phyloP scores from a whole-genome alignment of 169 alveolate species.

The Cryptosporidium bovis region DNA sequence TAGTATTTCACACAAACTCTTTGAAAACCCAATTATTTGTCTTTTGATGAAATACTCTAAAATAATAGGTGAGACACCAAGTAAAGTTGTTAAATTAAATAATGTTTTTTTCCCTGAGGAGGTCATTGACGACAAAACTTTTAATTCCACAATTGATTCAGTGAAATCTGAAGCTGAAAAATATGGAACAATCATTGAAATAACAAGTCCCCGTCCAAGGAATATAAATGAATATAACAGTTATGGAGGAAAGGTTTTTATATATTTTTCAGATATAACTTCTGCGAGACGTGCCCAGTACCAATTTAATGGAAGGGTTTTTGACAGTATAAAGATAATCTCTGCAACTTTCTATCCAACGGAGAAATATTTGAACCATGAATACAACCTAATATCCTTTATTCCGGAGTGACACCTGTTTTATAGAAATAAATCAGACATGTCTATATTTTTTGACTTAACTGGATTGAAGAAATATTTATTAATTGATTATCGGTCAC shows the following conservation, averaged over 20 bases:
- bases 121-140: conserved; percentile 22
- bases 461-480: neutral
- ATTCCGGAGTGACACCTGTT: neutral
- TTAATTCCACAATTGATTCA: conserved; percentile 35
- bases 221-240: conserved; percentile 28
- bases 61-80: conserved; percentile 72
- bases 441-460: conserved; percentile 28
- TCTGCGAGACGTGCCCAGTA: conserved; percentile 71
- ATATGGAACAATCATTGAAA: conserved; percentile 68
- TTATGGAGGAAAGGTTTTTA: conserved; percentile 52
- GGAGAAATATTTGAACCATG: conserved; percentile 58
- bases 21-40: conserved; percentile 39
- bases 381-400: conserved; percentile 33
- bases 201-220: conserved; percentile 62
- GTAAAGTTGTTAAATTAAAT: conserved; percentile 36
- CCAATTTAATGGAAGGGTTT: conserved; percentile 69
- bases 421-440: neutral
- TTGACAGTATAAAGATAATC: conserved; percentile 39
- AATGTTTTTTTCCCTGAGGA: conserved; percentile 65
- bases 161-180: conserved; percentile 55
- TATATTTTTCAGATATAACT: conserved; percentile 59
- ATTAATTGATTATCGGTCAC: conserved; percentile 9
- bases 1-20: conserved; percentile 56
- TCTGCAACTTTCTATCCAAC: conserved; percentile 67
- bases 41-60: conserved; percentile 43